These are phyloP conservation scores for Cymbopogon citratus DNA, from an alignment of 176 grass and related monocot species.

Conservation along the genomic window DNA sequence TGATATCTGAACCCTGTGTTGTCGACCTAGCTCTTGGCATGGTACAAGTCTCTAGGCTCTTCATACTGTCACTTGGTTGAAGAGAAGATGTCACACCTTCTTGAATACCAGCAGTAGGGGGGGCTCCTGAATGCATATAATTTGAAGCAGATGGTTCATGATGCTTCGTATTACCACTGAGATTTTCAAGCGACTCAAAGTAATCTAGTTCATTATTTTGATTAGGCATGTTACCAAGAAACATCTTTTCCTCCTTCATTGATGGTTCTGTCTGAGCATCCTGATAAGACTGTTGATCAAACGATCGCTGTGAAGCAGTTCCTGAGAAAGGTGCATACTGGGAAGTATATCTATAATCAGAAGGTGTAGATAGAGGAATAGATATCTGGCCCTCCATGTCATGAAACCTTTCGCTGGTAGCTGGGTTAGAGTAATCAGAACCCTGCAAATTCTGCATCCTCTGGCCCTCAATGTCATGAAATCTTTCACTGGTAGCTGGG, in stretches of 20 bases:
- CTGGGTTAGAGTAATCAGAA: constrained; percentile 35
- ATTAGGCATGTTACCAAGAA: not conserved
- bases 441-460: constrained; percentile 42
- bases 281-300: constrained; percentile 44
- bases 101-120: constrained; percentile 29
- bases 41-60: constrained; percentile 39
- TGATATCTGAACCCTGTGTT: constrained; percentile 45
- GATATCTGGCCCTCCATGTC: constrained; percentile 40
- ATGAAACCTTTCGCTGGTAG: constrained; percentile 36
- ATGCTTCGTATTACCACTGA: constrained; percentile 22
- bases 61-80: constrained; percentile 54
- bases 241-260: constrained; percentile 11
- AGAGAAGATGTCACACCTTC: constrained; percentile 51
- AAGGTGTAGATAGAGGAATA: constrained; percentile 53
- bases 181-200: constrained; percentile 43
- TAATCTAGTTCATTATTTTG: constrained; percentile 50
- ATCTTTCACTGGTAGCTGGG: constrained; percentile 34
- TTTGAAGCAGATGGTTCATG: constrained; percentile 45
- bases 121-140: constrained; percentile 31
- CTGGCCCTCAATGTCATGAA: constrained; percentile 28
- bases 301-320: constrained; percentile 30
- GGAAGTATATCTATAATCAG: constrained; percentile 53
- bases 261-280: constrained; percentile 27
- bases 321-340: constrained; percentile 50
- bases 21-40: constrained; percentile 36